Conservation (phyloP, 2,329 filamentous ascomycete genomes). For the Berkeleyomyces basicola region DNA sequence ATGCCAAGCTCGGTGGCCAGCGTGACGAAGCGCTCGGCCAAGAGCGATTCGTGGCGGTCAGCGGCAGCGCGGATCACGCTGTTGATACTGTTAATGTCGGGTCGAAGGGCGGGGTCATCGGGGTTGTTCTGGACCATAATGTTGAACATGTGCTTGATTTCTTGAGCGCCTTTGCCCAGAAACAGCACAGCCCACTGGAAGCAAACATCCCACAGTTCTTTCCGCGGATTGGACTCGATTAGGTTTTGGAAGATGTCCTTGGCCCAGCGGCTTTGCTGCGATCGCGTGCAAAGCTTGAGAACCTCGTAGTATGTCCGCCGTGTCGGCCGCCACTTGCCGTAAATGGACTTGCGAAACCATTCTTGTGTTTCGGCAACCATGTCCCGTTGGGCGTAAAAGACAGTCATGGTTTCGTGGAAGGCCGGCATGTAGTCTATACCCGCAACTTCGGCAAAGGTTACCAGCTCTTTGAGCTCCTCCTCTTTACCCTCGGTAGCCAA, state of each 20-base stretch:
- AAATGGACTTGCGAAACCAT: slow-evolving; percentile 47
- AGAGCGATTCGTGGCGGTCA: slow-evolving; percentile 48
- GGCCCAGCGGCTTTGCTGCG: slow-evolving; percentile 44
- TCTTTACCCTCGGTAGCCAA: slow-evolving; percentile 44
- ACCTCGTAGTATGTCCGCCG: slow-evolving; percentile 34
- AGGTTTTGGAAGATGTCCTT: slow-evolving; percentile 39
- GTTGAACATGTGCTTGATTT: slow-evolving; percentile 56
- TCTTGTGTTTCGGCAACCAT: slow-evolving; percentile 43
- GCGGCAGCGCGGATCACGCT: slow-evolving; percentile 56
- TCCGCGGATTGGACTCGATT: slow-evolving; percentile 29
- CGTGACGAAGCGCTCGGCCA: slow-evolving; percentile 56
- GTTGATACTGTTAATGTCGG: slow-evolving; percentile 62
- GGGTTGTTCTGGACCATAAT: slow-evolving; percentile 40
- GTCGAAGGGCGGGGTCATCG: slow-evolving; percentile 29
- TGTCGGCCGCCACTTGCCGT: slow-evolving; percentile 25
- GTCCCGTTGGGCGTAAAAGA: slow-evolving; percentile 43
- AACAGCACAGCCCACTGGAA: slow-evolving; percentile 61
- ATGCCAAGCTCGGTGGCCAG: slow-evolving; percentile 51
- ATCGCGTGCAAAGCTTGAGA: slow-evolving; percentile 44
- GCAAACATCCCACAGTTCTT: slow-evolving; percentile 52
- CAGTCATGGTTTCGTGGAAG: slow-evolving; percentile 39
- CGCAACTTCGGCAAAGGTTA: slow-evolving; percentile 33
- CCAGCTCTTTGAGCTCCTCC: slow-evolving; percentile 38
- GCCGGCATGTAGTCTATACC: slow-evolving; percentile 28
- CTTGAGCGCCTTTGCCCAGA: slow-evolving; percentile 51